Base-by-base conservation (phyloP, 2,329 filamentous ascomycete species). In the Xylaria sp. region DNA sequence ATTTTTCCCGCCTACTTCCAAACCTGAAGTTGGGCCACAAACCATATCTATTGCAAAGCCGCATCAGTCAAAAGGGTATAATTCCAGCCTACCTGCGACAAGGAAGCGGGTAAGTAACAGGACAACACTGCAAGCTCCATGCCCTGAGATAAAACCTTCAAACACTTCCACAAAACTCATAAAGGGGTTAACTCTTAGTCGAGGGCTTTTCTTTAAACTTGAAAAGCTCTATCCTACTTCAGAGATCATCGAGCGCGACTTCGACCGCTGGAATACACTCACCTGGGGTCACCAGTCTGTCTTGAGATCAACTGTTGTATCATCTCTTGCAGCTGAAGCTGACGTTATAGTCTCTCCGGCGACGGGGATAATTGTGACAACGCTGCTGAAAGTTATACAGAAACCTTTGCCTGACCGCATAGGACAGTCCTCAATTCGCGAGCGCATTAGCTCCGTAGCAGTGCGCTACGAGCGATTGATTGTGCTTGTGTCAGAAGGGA, bases 261-360 rank as follows among this genome's bases (percentile, higher is more conserved):
- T 88, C 66, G 78, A 78, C 4, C 75, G 76, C 5, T 78, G 82
- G 70, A 79, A 81, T 53, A 77, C 75, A 5, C 63, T 77, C 39
- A 45, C 69, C 9, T 81, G 81, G 81, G 69, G 76, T 63, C 78
- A 61, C 30, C 77, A 70, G 61, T 75, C 78, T 56, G 73, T 78
- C 27, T 68, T 71, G 30, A 76, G 78, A n/a, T 80, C 80, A 7
- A 77, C 79, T n/a, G 66, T 80, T 2, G 67, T 74, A 3, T 84
- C 82, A 0, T 71, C 80, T 0, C 77, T 86, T 1, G 79, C 80
- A 0, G 80, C 82, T 5, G 91, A 93, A 77, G 90, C 92, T 2
- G 94, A 97, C 73, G 79, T 97, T 2, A 86, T 91, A 0, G 74
- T 94, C 4, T 92, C 92, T 0, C 89, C 92, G 0, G 84, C 82